phyloP scores from a whole-genome alignment of 2,329 filamentous ascomycete species.

The Xylaria digitata region DNA sequence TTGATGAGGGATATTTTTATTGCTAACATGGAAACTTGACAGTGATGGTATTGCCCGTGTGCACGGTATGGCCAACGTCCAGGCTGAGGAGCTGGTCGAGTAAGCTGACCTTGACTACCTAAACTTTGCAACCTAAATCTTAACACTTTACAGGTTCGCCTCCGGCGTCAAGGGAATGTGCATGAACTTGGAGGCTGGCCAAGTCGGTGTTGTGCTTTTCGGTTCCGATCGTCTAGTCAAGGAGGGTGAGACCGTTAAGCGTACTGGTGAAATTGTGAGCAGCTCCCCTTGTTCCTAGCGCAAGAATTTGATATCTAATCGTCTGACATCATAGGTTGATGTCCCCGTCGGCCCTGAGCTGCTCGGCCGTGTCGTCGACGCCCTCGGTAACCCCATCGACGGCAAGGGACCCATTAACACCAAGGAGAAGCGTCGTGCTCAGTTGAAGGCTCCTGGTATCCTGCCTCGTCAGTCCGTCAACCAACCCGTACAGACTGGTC shows the following conservation, averaged over 20 bases:
- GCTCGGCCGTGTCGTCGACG: constrained; percentile 98
- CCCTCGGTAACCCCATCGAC: constrained; percentile 98
- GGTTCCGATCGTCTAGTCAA: constrained; percentile 99
- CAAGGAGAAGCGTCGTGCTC: constrained; percentile 92
- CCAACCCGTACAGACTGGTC: constrained; percentile 98
- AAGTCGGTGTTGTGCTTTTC: constrained; percentile 99
- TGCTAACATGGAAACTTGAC: constrained; percentile 48
- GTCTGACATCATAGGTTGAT: constrained; percentile 76
- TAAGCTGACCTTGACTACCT: constrained; percentile 65
- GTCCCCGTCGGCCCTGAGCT: constrained; percentile 92
- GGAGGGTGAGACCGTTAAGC: constrained; percentile 99
- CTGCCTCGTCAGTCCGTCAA: constrained; percentile 96
- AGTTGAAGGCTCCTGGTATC: constrained; percentile 99
- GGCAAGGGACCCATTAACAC: constrained; percentile 98
- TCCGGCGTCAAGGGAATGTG: constrained; percentile 99
- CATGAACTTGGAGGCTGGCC: constrained; percentile 99
- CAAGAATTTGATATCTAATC: constrained; percentile 3
- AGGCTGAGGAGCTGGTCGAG: constrained; percentile 99
- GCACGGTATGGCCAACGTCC: constrained; percentile 99
- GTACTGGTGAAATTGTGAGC: constrained; percentile 98
- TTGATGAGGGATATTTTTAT: constrained; percentile 31
- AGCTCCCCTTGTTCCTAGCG: constrained; percentile 4
- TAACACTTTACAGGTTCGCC: constrained; percentile 77
- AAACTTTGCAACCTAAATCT: constrained; percentile 36
- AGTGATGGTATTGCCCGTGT: constrained; percentile 99